These are phyloP conservation scores for Fusarium anguioides DNA, from an alignment of 2,329 filamentous ascomycete genomes.

Conservation along the genomic window DNA sequence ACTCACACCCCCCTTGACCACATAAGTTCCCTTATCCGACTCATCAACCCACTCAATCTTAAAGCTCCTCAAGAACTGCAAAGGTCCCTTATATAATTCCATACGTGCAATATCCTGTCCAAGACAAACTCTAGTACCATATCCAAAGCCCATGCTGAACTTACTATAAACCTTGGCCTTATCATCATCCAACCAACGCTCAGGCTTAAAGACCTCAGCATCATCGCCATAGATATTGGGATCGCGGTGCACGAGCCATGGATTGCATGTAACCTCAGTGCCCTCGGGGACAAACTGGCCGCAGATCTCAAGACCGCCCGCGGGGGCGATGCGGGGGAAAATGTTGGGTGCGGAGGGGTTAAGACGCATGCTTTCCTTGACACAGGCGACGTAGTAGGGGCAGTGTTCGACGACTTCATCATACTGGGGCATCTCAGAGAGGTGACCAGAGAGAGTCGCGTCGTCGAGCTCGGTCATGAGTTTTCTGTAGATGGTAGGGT, in stretches of 20 bases:
- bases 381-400: conserved; percentile 64
- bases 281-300: conserved; percentile 48
- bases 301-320: conserved; percentile 56
- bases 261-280: conserved; percentile 51
- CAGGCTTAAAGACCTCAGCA: conserved; percentile 52
- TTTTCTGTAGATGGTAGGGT: conserved; percentile 34
- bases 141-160: conserved; percentile 52
- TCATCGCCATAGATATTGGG: conserved; percentile 48
- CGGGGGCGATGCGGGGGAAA: conserved; percentile 60
- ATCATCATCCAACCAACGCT: conserved; percentile 54
- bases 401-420: conserved; percentile 29
- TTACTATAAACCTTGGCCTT: conserved; percentile 46
- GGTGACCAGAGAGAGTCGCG: conserved; percentile 47
- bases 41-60: conserved; percentile 21
- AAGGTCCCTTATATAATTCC: conserved; percentile 50
- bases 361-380: conserved; percentile 64
- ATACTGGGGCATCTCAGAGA: conserved; percentile 51
- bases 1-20: conserved; percentile 34
- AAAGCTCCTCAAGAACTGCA: conserved; percentile 31
- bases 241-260: conserved; percentile 52
- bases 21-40: conserved; percentile 18
- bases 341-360: conserved; percentile 61
- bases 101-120: conserved; percentile 57
- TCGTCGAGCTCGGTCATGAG: conserved; percentile 42
- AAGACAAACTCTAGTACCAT: conserved; percentile 56